Base-by-base conservation (phyloP, 2,329 filamentous ascomycete species). In the Allantophomopsis cytisporea region DNA sequence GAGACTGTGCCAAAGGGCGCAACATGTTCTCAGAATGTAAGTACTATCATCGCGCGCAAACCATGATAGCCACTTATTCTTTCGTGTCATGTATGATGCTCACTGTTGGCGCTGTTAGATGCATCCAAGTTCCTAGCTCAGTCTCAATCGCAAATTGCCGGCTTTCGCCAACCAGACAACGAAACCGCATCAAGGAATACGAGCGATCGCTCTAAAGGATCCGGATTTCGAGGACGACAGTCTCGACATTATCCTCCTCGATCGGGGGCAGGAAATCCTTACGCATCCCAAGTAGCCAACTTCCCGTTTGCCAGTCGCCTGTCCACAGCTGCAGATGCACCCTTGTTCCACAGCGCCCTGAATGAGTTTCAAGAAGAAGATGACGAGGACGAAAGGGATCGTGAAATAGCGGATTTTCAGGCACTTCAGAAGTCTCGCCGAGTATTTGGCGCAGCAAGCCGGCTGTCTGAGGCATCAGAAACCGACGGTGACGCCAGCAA, bases 121-220 rank as follows among this genome's bases (percentile, higher is more conserved):
- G 91, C 91, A 54, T 96, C 89, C 50, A 82, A 81, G 51, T 98
- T 98, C 60, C 77, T 98, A 53, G 85, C 88, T 45, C 91, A 96
- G 73, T 95, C 88, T 49, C 88, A 94, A 68, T 94, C 88, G 45
- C 81, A 86, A 46, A 69, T 96, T 53, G 85, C 82, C 49, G 76
- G 66, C 58, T 77, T 87, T 39, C 73, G 67, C 62, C 74, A 81
- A 57, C 61, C 73, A 43, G 75, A 75, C 41, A 57, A 64, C 46
- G 62, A 61, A 40, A 43, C 39, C 30, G 51, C 53, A 15, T 45
- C 49, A 37, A 51, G 49, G 65, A 56, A 63, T 31, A 45, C 53
- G 2, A 51, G 50, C 39, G 51, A 56, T 36, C 45, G 51, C 43
- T 53, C 50, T 39, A 50, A 51, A 35, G 43, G 47, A 42, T 40